Percentiles rank a stretch among this genome's conserved stretches.
phyloP scores from a whole-genome alignment of 176 grass and related monocot species.

The Raddia distichophylla region DNA sequence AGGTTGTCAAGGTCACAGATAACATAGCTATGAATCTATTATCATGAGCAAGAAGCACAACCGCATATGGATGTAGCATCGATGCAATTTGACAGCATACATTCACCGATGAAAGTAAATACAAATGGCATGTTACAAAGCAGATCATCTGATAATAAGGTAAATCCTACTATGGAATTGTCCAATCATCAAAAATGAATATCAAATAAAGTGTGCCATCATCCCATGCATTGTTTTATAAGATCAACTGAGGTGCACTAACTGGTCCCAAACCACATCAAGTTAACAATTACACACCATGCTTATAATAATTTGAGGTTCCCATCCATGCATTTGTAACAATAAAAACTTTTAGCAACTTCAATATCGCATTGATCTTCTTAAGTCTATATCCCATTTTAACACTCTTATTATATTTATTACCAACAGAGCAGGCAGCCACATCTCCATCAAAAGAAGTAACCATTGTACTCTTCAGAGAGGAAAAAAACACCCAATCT shows the following conservation, averaged over 20 bases:
- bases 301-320: neutral
- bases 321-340: neutral
- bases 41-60: neutral
- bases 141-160: neutral
- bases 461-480: neutral
- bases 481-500: neutral
- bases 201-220: neutral
- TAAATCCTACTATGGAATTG: neutral
- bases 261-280: neutral
- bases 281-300: neutral
- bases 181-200: conserved; percentile 18
- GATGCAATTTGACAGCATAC: conserved; percentile 17
- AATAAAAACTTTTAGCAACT: neutral
- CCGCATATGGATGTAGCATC: neutral
- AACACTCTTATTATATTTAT: neutral
- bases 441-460: neutral
- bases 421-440: neutral
- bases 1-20: conserved; percentile 43
- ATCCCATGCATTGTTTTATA: neutral
- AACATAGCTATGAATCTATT: neutral
- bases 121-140: neutral
- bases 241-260: neutral
- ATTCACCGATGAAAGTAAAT: neutral
- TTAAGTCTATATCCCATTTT: neutral
- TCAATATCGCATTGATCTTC: neutral